Evolutionary conservation across 192 early-diverging fungal species (phyloP).

Genomic region (Podochytrium sp.): DNA sequence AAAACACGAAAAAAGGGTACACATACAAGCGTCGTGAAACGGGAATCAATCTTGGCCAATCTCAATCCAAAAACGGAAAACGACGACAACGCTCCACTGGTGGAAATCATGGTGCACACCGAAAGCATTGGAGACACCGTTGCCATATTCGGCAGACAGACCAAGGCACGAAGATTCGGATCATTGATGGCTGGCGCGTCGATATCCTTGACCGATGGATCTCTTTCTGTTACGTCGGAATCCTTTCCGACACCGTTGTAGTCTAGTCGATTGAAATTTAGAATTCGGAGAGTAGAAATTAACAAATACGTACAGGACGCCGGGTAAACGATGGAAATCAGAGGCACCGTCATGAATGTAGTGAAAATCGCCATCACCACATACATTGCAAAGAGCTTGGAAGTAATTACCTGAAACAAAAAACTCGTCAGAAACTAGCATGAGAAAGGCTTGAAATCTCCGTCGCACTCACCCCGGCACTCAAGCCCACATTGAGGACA

Average conservation of each 20-base stretch:
- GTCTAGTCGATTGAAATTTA: not conserved
- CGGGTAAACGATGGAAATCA: constrained; percentile 74
- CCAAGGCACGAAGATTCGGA: constrained; percentile 4
- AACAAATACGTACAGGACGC: not conserved
- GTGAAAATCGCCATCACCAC: constrained; percentile 84
- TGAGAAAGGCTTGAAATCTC: not conserved
- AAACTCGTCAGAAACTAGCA: not conserved
- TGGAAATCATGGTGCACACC: constrained; percentile 1
- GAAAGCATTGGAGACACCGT: constrained; percentile 18
- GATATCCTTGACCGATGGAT: not conserved
- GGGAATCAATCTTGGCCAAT: constrained; percentile 10
- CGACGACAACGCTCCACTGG: not conserved
- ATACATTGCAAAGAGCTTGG: constrained; percentile 66
- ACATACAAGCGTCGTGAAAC: constrained; percentile 7
- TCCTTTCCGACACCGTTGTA: not conserved
- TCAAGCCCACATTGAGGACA: constrained; percentile 88
- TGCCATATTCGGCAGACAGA: constrained; percentile 16
- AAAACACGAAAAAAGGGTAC: not conserved
- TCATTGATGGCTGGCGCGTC: not conserved
- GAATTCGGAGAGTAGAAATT: not conserved
- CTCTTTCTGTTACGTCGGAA: not conserved
- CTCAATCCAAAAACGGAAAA: constrained; percentile 12
- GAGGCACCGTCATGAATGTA: constrained; percentile 86
- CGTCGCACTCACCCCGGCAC: constrained; percentile 76
- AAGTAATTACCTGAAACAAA: not conserved